Conservation (phyloP, 257 asterid genomes). For the Primulina tabacum region DNA sequence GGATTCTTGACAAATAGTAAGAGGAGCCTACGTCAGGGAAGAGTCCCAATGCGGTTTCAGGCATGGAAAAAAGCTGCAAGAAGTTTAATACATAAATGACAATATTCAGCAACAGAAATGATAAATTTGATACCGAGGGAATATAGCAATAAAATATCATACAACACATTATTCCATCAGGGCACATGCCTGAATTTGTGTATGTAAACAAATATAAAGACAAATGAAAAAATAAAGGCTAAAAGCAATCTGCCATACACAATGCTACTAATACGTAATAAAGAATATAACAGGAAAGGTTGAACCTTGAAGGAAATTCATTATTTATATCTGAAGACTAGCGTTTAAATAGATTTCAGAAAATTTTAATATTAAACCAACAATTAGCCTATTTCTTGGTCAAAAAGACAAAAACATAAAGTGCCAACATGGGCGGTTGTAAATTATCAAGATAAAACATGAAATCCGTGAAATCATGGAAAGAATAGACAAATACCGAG, state of each 20-base stretch:
- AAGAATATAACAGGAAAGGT: background rate
- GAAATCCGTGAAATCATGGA: conserved; percentile 13
- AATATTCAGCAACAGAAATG: background rate
- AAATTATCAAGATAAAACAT: conserved; percentile 11
- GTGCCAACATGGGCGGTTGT: background rate
- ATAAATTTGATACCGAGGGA: background rate
- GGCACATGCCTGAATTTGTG: background rate
- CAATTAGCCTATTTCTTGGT: background rate
- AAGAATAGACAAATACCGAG: conserved; percentile 45
- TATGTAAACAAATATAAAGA: background rate
- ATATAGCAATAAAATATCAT: background rate
- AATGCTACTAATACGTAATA: background rate
- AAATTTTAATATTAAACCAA: background rate
- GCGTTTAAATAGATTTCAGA: no score
- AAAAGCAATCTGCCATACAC: background rate
- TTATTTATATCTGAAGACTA: no score
- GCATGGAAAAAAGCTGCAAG: conserved; percentile 92
- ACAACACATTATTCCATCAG: background rate
- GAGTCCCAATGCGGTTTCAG: conserved; percentile 88
- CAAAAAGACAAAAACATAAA: background rate
- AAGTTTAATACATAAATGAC: conserved; percentile 19
- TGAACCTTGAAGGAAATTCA: no score
- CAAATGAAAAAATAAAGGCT: background rate
- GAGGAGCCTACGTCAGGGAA: conserved; percentile 95
- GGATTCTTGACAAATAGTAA: conserved; percentile 75